Conservation (phyloP, 257 asterid genomes). For the Gardenia jasminoides region DNA sequence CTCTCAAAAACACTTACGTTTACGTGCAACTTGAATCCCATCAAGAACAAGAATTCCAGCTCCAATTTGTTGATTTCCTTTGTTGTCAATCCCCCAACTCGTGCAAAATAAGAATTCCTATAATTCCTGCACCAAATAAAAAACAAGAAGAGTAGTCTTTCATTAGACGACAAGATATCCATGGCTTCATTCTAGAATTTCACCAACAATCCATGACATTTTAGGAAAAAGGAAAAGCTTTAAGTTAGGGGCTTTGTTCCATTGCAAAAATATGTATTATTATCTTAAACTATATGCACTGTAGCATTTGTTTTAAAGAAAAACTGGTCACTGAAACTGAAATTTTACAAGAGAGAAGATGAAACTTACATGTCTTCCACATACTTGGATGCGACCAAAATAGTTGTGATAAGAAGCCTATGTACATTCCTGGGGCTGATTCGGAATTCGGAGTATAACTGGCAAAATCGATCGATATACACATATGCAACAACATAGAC, state of each 20-base stretch:
- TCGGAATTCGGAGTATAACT: slow-evolving; percentile 61
- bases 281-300: no score
- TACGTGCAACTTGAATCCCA: slow-evolving; percentile 87
- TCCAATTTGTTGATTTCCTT: slow-evolving; percentile 69
- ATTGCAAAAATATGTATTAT: no score
- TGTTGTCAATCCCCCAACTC: slow-evolving; percentile 81
- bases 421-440: slow-evolving; percentile 73
- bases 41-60: slow-evolving; percentile 64
- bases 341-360: not conserved
- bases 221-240: no score
- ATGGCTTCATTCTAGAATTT: not conserved
- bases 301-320: not conserved
- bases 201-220: not conserved
- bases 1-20: slow-evolving; percentile 89
- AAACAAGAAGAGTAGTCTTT: not conserved
- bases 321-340: no score
- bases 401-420: slow-evolving; percentile 75
- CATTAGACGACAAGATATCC: not conserved
- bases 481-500: slow-evolving; percentile 86
- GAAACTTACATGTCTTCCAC: slow-evolving; percentile 88
- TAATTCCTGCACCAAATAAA: slow-evolving; percentile 62
- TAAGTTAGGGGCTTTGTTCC: no score
- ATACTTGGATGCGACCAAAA: slow-evolving; percentile 87
- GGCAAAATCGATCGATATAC: slow-evolving; percentile 80
- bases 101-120: slow-evolving; percentile 81